Base-by-base conservation (phyloP, 192 early-diverging fungal genomes). In the Rhizoclosmatium sp. region DNA sequence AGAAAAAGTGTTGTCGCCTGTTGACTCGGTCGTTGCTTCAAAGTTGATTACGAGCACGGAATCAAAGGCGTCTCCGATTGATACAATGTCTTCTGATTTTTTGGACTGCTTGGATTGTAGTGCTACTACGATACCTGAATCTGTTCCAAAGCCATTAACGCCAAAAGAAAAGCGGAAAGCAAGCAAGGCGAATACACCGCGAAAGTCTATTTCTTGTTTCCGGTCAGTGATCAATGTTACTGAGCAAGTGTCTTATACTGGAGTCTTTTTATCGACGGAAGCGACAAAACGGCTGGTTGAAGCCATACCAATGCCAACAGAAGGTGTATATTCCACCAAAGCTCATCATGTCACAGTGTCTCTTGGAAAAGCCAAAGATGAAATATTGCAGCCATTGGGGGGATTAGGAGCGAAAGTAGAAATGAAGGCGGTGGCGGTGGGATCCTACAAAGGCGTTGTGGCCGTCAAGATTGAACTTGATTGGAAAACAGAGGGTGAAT, bases 261-360 rank as follows among this genome's bases (percentile, higher is more conserved):
- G 59, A 46, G 49, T 87, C 3, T 47, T 82, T 44, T 74, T 87
- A 12, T 74, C 81, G 44, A 61, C 45, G n/a, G 42, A n/a, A 5
- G 74, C 72, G 2, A 39, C 19, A 7, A n/a, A 45, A 46, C 4
- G 3, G 45, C 65, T 87, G 19, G 42, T 79, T 42, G 47, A 16
- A 48, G 21, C 10, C 5, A 73, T 78, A 42, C 78, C 75, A n/a
- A 51, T 59, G 4, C 83, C 86, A 21, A 41, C 62, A 41, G 62
- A 65, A 5, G 62, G 9, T 10, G 62, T 65, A 41, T 69, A 69
- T 69, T 39, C 69, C 12, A n/a, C 64, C 4, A 40, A 64, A 12
- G 85, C 70, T n/a, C 46, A 87, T 48, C 86, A 87, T 47, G 54
- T 87, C 44, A 85, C 84, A n/a, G 59, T 87, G 2, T 76, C 56